Evolutionary conservation across 2,329 filamentous ascomycete species (phyloP).

Genomic region (Cladophialophora bantiana): DNA sequence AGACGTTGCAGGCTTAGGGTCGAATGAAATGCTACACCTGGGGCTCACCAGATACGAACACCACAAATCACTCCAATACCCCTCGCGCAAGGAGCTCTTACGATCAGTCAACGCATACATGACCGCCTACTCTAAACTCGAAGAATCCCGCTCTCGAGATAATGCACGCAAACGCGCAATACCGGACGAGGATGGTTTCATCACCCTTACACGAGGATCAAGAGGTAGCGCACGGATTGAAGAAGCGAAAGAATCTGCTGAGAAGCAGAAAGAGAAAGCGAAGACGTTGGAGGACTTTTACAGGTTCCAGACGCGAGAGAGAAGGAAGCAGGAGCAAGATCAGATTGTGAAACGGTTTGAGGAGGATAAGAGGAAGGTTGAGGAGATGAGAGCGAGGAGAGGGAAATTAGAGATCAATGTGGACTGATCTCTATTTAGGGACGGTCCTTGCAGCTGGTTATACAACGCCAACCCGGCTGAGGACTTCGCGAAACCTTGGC

Average conservation of each 20-base stretch:
- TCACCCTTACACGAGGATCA: constrained; percentile 85
- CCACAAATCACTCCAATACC: constrained; percentile 76
- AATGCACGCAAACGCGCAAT: constrained; percentile 72
- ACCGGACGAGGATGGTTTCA: constrained; percentile 93
- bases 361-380: constrained; percentile 75
- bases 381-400: constrained; percentile 72
- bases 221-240: constrained; percentile 74
- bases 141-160: constrained; percentile 70
- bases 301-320: constrained; percentile 81
- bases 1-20: constrained; percentile 62
- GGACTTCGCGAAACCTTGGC: background rate
- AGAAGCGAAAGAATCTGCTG: constrained; percentile 68
- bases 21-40: constrained; percentile 56
- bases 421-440: background rate
- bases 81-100: constrained; percentile 71
- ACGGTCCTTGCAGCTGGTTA: background rate
- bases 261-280: constrained; percentile 67
- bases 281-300: constrained; percentile 77
- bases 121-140: constrained; percentile 71
- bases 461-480: constrained; percentile 2
- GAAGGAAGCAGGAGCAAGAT: constrained; percentile 75
- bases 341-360: constrained; percentile 76
- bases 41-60: constrained; percentile 62
- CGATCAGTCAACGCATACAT: constrained; percentile 84
- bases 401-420: constrained; percentile 60